Percentiles rank a stretch among this genome's conserved stretches.
phyloP scores from a whole-genome alignment of 2,329 filamentous ascomycete genomes.

The Parascedosporium putredinis region DNA sequence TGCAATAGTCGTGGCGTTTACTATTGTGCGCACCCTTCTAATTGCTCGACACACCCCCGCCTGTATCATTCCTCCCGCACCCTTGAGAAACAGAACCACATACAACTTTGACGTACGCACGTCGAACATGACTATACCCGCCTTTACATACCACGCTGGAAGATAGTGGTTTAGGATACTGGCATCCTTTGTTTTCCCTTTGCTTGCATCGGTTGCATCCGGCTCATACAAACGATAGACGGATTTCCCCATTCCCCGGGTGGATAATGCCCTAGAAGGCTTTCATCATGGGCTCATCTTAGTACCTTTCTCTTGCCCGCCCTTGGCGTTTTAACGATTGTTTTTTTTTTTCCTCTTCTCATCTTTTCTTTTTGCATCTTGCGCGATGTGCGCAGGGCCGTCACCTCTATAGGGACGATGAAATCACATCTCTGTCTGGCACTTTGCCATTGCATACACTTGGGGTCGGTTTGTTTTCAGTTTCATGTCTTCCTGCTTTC shows the following conservation, averaged over 20 bases:
- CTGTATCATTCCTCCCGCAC: background rate
- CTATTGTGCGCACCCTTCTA: too few species aligned
- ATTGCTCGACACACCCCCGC: background rate
- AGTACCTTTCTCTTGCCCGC: slow-evolving; percentile 1
- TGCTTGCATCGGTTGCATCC: background rate
- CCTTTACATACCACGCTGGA: background rate
- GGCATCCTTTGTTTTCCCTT: background rate
- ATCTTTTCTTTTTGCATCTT: background rate
- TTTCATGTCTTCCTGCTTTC: too few species aligned
- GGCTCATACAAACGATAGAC: background rate
- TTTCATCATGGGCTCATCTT: background rate
- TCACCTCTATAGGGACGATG: too few species aligned
- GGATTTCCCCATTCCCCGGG: background rate
- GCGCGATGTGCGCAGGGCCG: slow-evolving; percentile 1
- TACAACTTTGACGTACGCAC: background rate
- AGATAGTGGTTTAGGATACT: background rate
- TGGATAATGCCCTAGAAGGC: background rate
- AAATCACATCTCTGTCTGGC: slow-evolving; percentile 1
- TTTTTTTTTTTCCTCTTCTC: background rate
- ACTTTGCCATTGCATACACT: background rate
- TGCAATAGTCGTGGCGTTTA: too few species aligned
- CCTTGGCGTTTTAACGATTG: background rate
- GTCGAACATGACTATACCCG: background rate
- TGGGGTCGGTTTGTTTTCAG: background rate
- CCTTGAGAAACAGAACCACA: background rate